Evolutionary conservation across 345 rosid genomes (phyloP), one percentile per base, ranked within the genome.

Genomic region (Passiflora organensis): DNA sequence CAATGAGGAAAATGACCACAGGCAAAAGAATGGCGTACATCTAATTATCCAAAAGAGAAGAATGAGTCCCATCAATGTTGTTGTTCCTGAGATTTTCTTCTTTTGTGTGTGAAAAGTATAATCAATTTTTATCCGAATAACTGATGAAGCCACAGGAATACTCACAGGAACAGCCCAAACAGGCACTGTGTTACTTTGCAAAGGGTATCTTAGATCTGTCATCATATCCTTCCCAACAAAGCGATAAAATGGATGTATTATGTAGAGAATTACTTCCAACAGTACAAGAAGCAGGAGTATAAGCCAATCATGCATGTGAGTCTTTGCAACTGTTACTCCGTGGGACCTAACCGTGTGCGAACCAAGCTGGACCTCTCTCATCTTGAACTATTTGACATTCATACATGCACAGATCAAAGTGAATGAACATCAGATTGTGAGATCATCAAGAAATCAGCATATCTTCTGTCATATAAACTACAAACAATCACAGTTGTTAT

Each of bases 141-240:
- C 13, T 15, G 43, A 42, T 13, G 43, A 32, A 24, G 43, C 44
- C 19, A 22, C 45, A 28, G 18, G 53, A 51, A 62, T 41, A 67
- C 81, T 77, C 67, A 86, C 96, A 17, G 86, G 91, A 5, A 86
- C 95, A 57, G 76, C 63, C 96, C 95, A 88, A 55, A 80, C 60
- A 10, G 96, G 98, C 58, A 88, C 81, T 6, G 93, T 84, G 68
- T 86, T 79, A 53, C 70, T 62, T 68, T 82, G 77, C 58, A 84
- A 68, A 6, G 98, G 98, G 70, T 81, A 91, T 50, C 72, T 82
- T 28, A 91, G 87, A 74, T 88, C 90, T 43, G 76, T 74, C 95
- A 87, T 86, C 98, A 91, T 86, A 71, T 88, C 90, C 66, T 86
- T 81, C 32, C 98, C 93, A 17, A 91, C 87, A 71, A 68, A 91